Evolutionary conservation across 805 yeast species (phyloP).

Genomic region (Teunomyces aglyptinius): DNA sequence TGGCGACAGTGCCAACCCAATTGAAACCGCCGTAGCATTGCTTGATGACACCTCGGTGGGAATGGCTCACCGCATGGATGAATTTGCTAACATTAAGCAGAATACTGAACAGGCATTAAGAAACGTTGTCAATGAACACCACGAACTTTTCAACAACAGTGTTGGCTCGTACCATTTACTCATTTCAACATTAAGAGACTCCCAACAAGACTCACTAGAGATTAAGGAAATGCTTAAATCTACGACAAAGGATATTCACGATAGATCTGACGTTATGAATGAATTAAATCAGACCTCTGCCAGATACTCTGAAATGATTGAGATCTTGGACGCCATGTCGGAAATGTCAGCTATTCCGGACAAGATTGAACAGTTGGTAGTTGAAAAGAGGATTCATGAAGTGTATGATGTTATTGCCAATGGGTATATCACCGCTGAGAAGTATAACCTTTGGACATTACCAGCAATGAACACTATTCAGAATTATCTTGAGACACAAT

Average conservation of each 20-base stretch:
- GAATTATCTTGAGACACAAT: constrained; percentile 53
- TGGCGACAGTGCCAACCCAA: constrained; percentile 61
- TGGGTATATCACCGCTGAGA: constrained; percentile 45
- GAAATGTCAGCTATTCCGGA: constrained; percentile 58
- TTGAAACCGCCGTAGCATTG: constrained; percentile 79
- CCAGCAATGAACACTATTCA: constrained; percentile 52
- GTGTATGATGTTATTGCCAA: constrained; percentile 56
- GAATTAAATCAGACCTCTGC: constrained; percentile 66
- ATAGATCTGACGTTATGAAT: constrained; percentile 53
- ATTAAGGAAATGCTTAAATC: constrained; percentile 49
- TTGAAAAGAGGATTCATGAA: constrained; percentile 65
- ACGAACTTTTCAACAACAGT: constrained; percentile 79
- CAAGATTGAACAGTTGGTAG: constrained; percentile 61
- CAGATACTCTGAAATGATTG: constrained; percentile 66
- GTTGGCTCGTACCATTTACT: constrained; percentile 81
- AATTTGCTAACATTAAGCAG: constrained; percentile 60
- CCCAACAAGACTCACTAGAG: constrained; percentile 55
- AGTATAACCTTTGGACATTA: constrained; percentile 56
- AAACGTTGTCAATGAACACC: constrained; percentile 73
- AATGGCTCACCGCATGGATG: constrained; percentile 66
- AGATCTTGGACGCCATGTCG: constrained; percentile 65
- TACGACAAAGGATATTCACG: constrained; percentile 50
- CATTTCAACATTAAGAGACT: constrained; percentile 58
- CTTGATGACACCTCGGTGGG: constrained; percentile 92
- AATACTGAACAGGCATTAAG: constrained; percentile 58